phyloP scores from a whole-genome alignment of 495 filamentous ascomycete genomes.

The Hypoxylon crocopeplum region DNA sequence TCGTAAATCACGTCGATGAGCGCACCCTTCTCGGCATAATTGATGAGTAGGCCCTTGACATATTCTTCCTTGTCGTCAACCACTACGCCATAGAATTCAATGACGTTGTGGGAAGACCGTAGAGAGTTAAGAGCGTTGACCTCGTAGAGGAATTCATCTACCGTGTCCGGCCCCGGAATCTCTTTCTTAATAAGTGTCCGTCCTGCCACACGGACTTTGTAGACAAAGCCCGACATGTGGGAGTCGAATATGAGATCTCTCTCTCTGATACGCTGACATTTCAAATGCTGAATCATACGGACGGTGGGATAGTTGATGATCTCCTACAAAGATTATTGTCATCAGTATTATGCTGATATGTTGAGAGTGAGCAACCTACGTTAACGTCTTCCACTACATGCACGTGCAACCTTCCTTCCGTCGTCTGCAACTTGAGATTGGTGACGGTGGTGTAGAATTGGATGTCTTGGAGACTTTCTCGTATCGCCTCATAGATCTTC shows the following conservation, averaged over 20 bases:
- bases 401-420: conserved; percentile 87
- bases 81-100: conserved; percentile 87
- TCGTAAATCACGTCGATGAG: conserved; percentile 93
- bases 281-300: conserved; percentile 76
- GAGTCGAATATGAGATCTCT: conserved; percentile 81
- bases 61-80: conserved; percentile 76
- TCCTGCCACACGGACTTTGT: conserved; percentile 79
- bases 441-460: conserved; percentile 96
- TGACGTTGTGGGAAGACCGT: conserved; percentile 75
- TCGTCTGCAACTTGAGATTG: conserved; percentile 92
- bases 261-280: conserved; percentile 72
- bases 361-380: conserved; percentile 42
- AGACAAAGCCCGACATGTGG: conserved; percentile 96
- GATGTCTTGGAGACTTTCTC: conserved; percentile 87
- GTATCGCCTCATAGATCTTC: conserved; percentile 95
- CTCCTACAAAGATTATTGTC: conserved; percentile 55
- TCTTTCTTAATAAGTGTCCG: conserved; percentile 92
- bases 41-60: conserved; percentile 91
- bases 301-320: conserved; percentile 87
- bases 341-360: conserved; percentile 26
- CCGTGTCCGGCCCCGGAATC: conserved; percentile 93
- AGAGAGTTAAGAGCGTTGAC: conserved; percentile 90
- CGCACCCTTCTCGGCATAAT: conserved; percentile 85
- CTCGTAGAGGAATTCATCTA: conserved; percentile 98
- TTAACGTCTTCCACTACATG: conserved; percentile 98